A percentile compares a stretch with the other conserved stretches of the same genome.
phyloP scores from a whole-genome alignment of 192 early-diverging fungal genomes.

The Glomus cerebriforme region DNA sequence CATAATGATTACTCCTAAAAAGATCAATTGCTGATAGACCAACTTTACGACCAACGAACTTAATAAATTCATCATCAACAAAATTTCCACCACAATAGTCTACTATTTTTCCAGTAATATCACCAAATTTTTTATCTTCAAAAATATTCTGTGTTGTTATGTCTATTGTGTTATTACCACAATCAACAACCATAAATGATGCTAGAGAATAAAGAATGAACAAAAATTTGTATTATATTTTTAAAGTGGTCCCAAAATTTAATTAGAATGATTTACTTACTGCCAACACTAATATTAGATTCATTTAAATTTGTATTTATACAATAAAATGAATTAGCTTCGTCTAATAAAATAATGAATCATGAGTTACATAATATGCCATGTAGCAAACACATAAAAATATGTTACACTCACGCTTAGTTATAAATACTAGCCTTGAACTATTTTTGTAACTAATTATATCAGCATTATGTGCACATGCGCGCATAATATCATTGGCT shows the following conservation, averaged over 20 bases:
- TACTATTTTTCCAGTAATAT: not conserved
- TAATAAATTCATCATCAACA: slow-evolving; percentile 23
- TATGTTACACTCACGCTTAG: too few relatives aligned
- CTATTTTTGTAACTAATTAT: slow-evolving; percentile 39
- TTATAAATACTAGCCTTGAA: too few relatives aligned
- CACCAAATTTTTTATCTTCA: not conserved
- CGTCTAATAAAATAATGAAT: not conserved
- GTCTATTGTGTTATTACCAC: slow-evolving; percentile 58
- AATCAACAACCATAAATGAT: slow-evolving; percentile 61
- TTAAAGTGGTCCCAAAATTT: too few relatives aligned
- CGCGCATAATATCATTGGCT: slow-evolving; percentile 53
- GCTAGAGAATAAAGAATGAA: slow-evolving; percentile 1
- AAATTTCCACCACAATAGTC: slow-evolving; percentile 4
- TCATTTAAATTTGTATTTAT: not conserved
- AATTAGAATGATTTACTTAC: not conserved
- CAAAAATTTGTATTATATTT: too few relatives aligned
- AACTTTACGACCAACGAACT: slow-evolving; percentile 12
- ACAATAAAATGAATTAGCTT: not conserved
- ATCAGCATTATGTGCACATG: slow-evolving; percentile 52
- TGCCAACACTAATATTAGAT: not conserved
- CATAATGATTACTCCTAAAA: not conserved
- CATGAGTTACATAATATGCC: too few relatives aligned
- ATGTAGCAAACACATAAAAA: too few relatives aligned
- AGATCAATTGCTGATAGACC: not conserved
- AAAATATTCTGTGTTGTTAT: slow-evolving; percentile 36